A percentile compares a stretch with the other conserved stretches of the same genome.
Conservation (phyloP, 176 grass and related monocot genomes). For the Panicum miliaceum region DNA sequence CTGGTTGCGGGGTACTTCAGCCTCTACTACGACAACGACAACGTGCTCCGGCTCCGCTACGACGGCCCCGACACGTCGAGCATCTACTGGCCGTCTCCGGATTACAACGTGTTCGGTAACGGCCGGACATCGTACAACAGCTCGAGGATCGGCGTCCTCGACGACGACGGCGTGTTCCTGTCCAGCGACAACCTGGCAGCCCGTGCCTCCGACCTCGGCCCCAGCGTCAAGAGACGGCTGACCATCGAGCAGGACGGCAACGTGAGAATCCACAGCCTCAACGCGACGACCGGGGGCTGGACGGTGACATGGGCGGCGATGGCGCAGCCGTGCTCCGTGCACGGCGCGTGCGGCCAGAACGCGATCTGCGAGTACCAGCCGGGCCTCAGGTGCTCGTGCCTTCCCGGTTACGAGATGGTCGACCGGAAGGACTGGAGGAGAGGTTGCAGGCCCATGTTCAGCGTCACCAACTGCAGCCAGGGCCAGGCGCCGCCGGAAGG, state of each 20-base stretch:
- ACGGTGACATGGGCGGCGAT: conserved; percentile 46
- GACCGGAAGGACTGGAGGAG: conserved; percentile 45
- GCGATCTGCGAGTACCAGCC: conserved; percentile 48
- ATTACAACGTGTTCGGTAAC: not conserved
- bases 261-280: conserved; percentile 62
- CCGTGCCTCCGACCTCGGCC: conserved; percentile 39
- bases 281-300: conserved; percentile 46
- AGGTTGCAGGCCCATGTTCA: conserved; percentile 54
- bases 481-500: not conserved
- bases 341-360: conserved; percentile 67
- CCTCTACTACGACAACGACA: conserved; percentile 64
- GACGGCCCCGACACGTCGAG: conserved; percentile 44
- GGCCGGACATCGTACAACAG: conserved; percentile 54
- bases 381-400: conserved; percentile 45
- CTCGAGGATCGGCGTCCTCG: conserved; percentile 39
- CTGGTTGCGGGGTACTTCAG: conserved; percentile 42
- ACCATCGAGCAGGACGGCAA: conserved; percentile 60
- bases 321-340: conserved; percentile 35
- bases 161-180: conserved; percentile 44
- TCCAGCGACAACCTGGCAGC: conserved; percentile 45
- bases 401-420: conserved; percentile 50
- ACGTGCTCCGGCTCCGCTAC: conserved; percentile 58
- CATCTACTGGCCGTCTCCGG: conserved; percentile 60
- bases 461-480: conserved; percentile 15
- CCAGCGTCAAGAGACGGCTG: conserved; percentile 49